These are phyloP conservation scores for Phaffomyces thermotolerans DNA, from an alignment of 805 yeast species.

Conservation along the genomic window DNA sequence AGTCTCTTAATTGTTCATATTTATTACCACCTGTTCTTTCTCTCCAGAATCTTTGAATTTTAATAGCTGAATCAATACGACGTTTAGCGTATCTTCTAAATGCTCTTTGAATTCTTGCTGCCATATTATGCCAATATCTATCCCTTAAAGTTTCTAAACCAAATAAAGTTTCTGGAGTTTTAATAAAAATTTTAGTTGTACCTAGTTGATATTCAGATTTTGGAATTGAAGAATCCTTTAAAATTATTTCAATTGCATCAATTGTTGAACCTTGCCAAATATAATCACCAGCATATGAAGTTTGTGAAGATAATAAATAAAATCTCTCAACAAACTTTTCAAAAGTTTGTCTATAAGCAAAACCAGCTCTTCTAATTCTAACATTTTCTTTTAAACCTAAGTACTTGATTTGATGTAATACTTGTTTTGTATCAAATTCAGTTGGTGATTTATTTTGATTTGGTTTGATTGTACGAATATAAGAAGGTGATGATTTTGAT, in stretches of 20 bases:
- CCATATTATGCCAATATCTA: conserved; percentile 97
- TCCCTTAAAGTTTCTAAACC: conserved; percentile 96
- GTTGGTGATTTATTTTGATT: conserved; percentile 87
- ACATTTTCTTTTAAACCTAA: conserved; percentile 95
- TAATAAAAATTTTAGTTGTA: conserved; percentile 84
- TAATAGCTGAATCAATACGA: conserved; percentile 80
- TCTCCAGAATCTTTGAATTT: conserved; percentile 78
- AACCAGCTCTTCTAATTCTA: conserved; percentile 96
- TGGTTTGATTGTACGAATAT: conserved; percentile 96
- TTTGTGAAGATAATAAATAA: conserved; percentile 75
- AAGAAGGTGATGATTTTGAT: conserved; percentile 88
- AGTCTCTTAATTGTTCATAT: conserved; percentile 77
- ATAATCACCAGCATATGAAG: conserved; percentile 86
- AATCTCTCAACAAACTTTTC: conserved; percentile 95
- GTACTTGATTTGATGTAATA: conserved; percentile 91
- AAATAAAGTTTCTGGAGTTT: conserved; percentile 93
- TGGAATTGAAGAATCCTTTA: conserved; percentile 64
- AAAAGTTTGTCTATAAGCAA: conserved; percentile 94
- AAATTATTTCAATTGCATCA: conserved; percentile 46
- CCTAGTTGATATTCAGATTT: conserved; percentile 83
- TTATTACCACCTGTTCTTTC: conserved; percentile 74
- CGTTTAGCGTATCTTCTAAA: conserved; percentile 80
- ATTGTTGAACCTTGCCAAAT: conserved; percentile 56
- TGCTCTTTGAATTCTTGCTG: conserved; percentile 94
- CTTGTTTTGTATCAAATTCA: conserved; percentile 85